These are phyloP conservation scores for Loxodes magnus DNA, from an alignment of 73 alveolate genomes.

Conservation along the genomic window DNA sequence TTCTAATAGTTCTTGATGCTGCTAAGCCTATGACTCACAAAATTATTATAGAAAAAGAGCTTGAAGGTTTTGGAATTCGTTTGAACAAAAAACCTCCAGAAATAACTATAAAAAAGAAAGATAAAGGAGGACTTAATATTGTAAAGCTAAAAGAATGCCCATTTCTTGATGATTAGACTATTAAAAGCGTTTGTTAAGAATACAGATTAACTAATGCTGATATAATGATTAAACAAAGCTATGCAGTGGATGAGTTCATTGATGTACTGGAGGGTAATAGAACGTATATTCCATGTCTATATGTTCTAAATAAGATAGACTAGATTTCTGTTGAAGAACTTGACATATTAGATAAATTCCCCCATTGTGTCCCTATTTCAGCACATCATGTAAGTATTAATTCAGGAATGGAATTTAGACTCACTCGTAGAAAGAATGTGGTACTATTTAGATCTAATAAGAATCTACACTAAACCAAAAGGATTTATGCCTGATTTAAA, in stretches of 20 bases:
- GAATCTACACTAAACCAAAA: slow-evolving; percentile 97
- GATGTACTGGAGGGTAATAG: slow-evolving; percentile 98
- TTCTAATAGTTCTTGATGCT: slow-evolving; percentile 95
- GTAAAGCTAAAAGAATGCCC: slow-evolving; percentile 57
- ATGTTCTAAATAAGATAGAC: slow-evolving; percentile 95
- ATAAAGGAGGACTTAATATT: slow-evolving; percentile 85
- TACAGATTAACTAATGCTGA: slow-evolving; percentile 87
- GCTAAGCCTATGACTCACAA: slow-evolving; percentile 93
- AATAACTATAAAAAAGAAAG: slow-evolving; percentile 78
- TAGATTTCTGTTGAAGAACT: slow-evolving; percentile 81
- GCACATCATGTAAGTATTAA: no score
- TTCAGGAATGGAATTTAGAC: slow-evolving; percentile 96
- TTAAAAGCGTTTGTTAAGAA: slow-evolving; percentile 56
- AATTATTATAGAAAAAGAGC: slow-evolving; percentile 90
- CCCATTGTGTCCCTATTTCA: slow-evolving; percentile 93
- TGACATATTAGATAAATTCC: slow-evolving; percentile 72
- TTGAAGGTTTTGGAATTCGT: slow-evolving; percentile 98
- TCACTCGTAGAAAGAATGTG: slow-evolving; percentile 94
- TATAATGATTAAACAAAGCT: slow-evolving; percentile 70
- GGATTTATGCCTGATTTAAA: slow-evolving; percentile 31
- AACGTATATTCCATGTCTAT: slow-evolving; percentile 91
- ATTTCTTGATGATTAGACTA: slow-evolving; percentile 76
- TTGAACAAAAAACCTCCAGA: slow-evolving; percentile 90
- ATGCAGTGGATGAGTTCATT: slow-evolving; percentile 93
- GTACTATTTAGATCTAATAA: slow-evolving; percentile 88